Evolutionary conservation across 2,329 filamentous ascomycete genomes (phyloP), one percentile per base, ranked within the genome.

Genomic region (Ophiocordyceps camponoti-floridani): DNA sequence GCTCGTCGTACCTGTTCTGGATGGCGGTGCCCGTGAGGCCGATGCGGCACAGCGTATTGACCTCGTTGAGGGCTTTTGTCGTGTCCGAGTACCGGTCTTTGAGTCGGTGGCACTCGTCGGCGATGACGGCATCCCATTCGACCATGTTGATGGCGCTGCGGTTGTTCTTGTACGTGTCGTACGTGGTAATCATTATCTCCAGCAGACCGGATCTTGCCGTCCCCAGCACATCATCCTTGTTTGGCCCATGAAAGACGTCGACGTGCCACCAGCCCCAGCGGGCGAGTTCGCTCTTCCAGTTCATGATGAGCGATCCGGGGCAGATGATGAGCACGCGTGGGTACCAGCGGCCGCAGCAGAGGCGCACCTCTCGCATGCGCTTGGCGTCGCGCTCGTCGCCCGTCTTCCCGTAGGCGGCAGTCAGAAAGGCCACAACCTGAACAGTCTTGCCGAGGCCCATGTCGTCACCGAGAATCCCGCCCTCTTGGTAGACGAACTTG

Each of bases 381-480:
- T 93, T 93, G 4, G 65, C 68, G 54, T 98, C 91, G 43, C 86
- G 70, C 58, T 88, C 82, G 53, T 94, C 89, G 1, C 80, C 89
- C 1, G 84, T 93, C 63, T 98, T 98, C 8, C 91, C 91, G 58
- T 94, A 98, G 0, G 87, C 88, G 1, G 79, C 86, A 0, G 86
- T 84, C 19, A 98, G 67, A 51, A 98, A 96, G 0, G 88, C 84
- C 46, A 87, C 91, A 26, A 98, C 85, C 60, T 98, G 91, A 2
- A 98, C 85, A 0, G 91, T 98, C 62, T 98, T 98, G 1, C 91
- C 91, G 30, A 98, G 63, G 18, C 91, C 91, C 91, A 98, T 98
- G 55, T 98, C 91, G 56, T 98, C 91, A 3, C 89, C 88, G 0
- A 98, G 70, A 19, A 98, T 84, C 2, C 84, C 86, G 1, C 91